Base-by-base conservation (phyloP, 129 eudicot species). In the Flaveria robusta region DNA sequence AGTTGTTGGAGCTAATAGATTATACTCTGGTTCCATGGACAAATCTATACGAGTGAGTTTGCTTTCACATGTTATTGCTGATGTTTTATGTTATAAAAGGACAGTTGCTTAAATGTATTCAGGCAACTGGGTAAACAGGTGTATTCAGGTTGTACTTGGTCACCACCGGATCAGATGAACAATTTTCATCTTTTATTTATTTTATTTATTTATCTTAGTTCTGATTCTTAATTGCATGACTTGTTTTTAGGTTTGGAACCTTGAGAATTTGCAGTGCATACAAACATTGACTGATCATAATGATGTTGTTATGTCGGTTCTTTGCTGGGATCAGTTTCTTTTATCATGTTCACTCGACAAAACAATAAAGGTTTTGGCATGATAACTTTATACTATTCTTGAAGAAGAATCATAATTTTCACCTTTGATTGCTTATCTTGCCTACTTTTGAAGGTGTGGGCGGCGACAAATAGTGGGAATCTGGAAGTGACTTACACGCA, bases 11-110 rank as follows among this genome's bases (percentile, higher is more conserved):
- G 98, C 93, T 31, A 91, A 86, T 72, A 89, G 92, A 79, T 76
- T 94, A 10, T 94, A 88, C 83, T 94, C 98, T 77, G 98, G 98
- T 72, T 94, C 98, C 7, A 94, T 94, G 98, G 98, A 94, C 68
- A 82, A 89, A 45, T 84, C 93, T 50, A 91, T 94, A 49, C 79
- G 78, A 63, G 98, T 91, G 71, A 83, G 92, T 80, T 70, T 27
- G 51, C 11, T 49, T 51, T 68, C 23, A 15, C 15, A 37, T 76
- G 65, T 29, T 71, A 19, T 42, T 31, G 10, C 68, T 78, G 64
- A 19, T 63, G 20, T 76, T 63, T 2, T 60, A 49, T 16, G 66
- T 37, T 39, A 41, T 58, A 20, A 23, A 16, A 2, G 39, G 68
- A 31, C 16, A 49, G 31, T 67, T 20, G 34, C 29, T 10, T 27